Base-by-base conservation (phyloP, 148 eudicot species). In the Nepenthes mirabilis region DNA sequence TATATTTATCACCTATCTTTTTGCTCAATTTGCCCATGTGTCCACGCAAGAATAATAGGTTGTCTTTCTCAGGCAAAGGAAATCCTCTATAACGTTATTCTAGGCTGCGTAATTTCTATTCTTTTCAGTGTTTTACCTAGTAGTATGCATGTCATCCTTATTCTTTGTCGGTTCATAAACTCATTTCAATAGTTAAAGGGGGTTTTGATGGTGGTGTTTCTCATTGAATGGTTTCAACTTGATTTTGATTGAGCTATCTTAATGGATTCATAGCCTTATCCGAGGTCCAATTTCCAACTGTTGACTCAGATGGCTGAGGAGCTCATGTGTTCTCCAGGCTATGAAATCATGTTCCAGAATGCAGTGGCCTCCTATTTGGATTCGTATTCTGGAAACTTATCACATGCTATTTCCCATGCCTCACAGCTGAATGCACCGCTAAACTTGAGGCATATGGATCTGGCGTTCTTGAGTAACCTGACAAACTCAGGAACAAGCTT, bases 401-500 rank as follows among this genome's bases (percentile, higher is more conserved):
- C 58, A 6, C 45, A 56, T 71, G 52, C 55, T 58, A 11, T 40
- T 40, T 40, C 45, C 8, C 45, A 8, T 4, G 45, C 45, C 45
- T 3, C 45, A 40, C 45, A 40, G 4, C 45, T 40, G 45, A 40
- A 64, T 55, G 55, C 66, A 23, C 66, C 50, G 14, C 63, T 71
- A 48, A 11, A 49, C 37, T 33, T 56, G 47, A 62, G 61, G 13
- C 51, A 64, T 70, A 52, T 59, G 23, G 62, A 58, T 49, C 67
- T 11, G 55, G 33, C 33, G 35, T 40, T 33, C 34, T 59, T 57
- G 11, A 40, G 37, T 49, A 49, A 59, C 53, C 48, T 36, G 40
- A 13, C 67, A 43, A 64, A 56, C 62, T 75, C 82, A 9, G 71
- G 64, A 57, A 36, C 64, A 5, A 72, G 70, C 55, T 47, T 61